Evolutionary conservation across 2,329 filamentous ascomycete species (phyloP), one percentile per base, ranked within the genome.

Genomic region (Arthrobotrys iridis): DNA sequence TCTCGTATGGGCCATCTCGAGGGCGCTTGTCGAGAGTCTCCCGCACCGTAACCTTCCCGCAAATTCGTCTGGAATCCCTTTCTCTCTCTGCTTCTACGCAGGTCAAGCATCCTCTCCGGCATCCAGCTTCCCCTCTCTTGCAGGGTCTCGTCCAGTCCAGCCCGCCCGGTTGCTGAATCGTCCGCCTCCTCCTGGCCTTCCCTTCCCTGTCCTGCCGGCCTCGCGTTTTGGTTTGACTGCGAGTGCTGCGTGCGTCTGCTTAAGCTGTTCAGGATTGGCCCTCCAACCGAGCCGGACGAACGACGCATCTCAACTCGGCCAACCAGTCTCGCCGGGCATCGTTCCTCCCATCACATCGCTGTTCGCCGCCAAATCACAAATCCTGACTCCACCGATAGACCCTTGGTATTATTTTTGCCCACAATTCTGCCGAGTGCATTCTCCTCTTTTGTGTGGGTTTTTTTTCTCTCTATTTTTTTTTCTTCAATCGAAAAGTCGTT

Each of bases 361-460:
- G 43, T 48, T 48, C 28, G 50, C 58, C 43, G 58, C 68, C 71
- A 75, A 75, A 75, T 75, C 71, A 75, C 26, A 75, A 62, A 43
- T 37, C 26, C 35, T 24, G 45, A 40, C 59, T 65, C 60, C 60
- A 65, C 60, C 26, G 22, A 24, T 26, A 41, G 22, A 37, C 67
- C 67, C 67, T 73, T 59, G 67, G 43, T 48, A 64, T 52, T 66
- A 26, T 57, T 46, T 67, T 67, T 57, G 62, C 70, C 70, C 70
- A 66, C 68, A 59, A 66, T 66, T 55, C 68, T 57, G 55, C 18
- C 55, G 28, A 24, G 11, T 55, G 18, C 63, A 26, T 40, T 67
- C 41, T 59, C 26, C 30, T 41, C 45, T 4, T 30, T 13, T 41
- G n/a, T n/a, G n/a, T n/a, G n/a, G n/a, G n/a, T n/a, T 35, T 33